Conservation (phyloP, 164 flowering plant species). For the Vitis cinerea region DNA sequence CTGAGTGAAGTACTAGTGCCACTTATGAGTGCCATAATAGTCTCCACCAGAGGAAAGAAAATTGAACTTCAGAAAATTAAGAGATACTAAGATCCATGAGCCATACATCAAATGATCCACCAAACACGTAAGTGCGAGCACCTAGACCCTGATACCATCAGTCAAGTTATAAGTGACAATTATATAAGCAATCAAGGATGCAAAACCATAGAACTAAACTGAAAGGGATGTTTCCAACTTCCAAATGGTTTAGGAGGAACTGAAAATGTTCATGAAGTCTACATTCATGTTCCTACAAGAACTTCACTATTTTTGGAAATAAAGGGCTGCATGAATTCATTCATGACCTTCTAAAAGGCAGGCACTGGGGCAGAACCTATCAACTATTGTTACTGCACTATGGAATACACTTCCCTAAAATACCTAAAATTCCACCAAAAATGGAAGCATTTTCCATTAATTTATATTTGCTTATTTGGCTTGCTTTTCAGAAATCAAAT, state of each 20-base stretch:
- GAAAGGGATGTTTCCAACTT: background rate
- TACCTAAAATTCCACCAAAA: too few relatives aligned
- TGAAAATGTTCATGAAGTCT: background rate
- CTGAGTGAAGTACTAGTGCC: conserved; percentile 95
- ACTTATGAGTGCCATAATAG: conserved; percentile 89
- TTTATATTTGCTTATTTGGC: too few relatives aligned
- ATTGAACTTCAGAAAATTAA: conserved; percentile 88
- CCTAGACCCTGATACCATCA: conserved; percentile 51
- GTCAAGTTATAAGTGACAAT: conserved; percentile 5
- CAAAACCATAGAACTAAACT: background rate
- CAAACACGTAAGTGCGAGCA: conserved; percentile 54
- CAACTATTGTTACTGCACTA: too few relatives aligned
- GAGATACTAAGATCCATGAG: conserved; percentile 79
- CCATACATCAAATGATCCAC: conserved; percentile 82
- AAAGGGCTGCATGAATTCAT: background rate
- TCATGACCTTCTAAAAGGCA: background rate
- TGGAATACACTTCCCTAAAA: too few relatives aligned
- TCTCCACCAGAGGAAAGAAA: conserved; percentile 92
- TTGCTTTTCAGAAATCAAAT: too few relatives aligned
- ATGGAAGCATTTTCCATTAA: too few relatives aligned
- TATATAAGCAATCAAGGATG: background rate
- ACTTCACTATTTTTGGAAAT: background rate
- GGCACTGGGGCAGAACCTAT: background rate
- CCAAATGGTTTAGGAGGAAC: background rate
- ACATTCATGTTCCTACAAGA: background rate